Conservation (phyloP, 768 basidiomycete species). For the Coprinellus micaceus region DNA sequence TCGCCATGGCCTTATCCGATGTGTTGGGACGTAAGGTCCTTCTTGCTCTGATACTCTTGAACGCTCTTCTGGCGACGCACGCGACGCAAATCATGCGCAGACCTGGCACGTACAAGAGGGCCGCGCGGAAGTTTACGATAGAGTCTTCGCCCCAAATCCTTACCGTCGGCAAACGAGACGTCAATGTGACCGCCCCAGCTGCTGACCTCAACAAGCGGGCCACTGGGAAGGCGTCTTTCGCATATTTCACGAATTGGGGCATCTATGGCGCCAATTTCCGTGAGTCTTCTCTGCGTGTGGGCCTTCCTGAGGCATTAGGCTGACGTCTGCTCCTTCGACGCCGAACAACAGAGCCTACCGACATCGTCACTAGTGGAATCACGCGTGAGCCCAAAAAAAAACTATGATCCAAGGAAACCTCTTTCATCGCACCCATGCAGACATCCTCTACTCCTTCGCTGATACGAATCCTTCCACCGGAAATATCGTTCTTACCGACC, state of each 20-base stretch:
- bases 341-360: constrained; percentile 68
- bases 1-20: constrained; percentile 13
- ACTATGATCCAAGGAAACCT: too few relatives aligned
- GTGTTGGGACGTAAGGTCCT: constrained; percentile 11
- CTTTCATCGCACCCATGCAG: too few relatives aligned
- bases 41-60: constrained; percentile 23
- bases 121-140: constrained; percentile 30
- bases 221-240: constrained; percentile 37
- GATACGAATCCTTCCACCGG: constrained; percentile 64
- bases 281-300: constrained; percentile 24
- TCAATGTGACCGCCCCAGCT: background rate
- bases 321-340: constrained; percentile 5
- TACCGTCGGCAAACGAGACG: background rate
- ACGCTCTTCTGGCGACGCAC: constrained; percentile 24
- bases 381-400: constrained; percentile 49
- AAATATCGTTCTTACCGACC: constrained; percentile 61
- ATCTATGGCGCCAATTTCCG: constrained; percentile 66
- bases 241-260: constrained; percentile 63
- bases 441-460: constrained; percentile 76
- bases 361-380: constrained; percentile 54
- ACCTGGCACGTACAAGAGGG: constrained; percentile 42
- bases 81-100: constrained; percentile 54
- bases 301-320: background rate
- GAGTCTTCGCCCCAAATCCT: constrained; percentile 28
- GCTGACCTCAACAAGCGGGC: constrained; percentile 41